Base-by-base conservation (phyloP, 2,329 filamentous ascomycete species). In the Juglanconis sp. region DNA sequence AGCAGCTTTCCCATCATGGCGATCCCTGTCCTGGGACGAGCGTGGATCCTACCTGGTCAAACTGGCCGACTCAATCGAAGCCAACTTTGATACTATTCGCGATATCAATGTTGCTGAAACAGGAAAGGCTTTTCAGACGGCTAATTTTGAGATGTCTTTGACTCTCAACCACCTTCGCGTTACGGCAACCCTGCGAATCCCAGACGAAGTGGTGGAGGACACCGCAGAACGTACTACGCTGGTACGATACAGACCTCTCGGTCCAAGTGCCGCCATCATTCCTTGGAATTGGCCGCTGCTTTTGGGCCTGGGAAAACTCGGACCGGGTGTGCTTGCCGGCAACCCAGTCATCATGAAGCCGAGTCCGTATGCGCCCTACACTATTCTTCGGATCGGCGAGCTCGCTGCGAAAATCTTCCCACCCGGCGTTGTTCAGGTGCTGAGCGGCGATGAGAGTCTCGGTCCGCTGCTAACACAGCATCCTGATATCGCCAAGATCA, bases 391-490 rank as follows among this genome's bases (percentile, higher is more conserved):
- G 70, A 67, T 86, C n/a, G 80, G 77, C 11, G 84, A 88, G 70
- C 69, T 89, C 2, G 83, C 78, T 0, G 77, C 82, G 59, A 69
- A 78, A 30, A 75, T 87, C 71, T 84, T 88, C 71, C 84, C 84
- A 2, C 79, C 83, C 0, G 86, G 86, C 44, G 83, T 89, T n/a
- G 68, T 88, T 1, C 85, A 88, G 66, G 81, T 77, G 0, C 71
- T 89, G 2, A 81, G 81, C 55, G 86, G 86, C 6, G 83, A 83
- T 55, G 85, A 88, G 65, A 74, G 77, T 47, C 79, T 89, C 5
- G 86, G 86, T 3, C 83, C 81, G 0, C 78, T 77, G 77, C 70
- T 88, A 55, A 86, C 83, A 0, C 70, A 69, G n/a, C 85, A 88
- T 66, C 82, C 83, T 0, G 81, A 77, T 24, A 79, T 88, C 58